Evolutionary conservation across 1,139 yeast genomes (phyloP), one percentile per base, ranked within the genome.

Genomic region (Insectozyma bohioensis): DNA sequence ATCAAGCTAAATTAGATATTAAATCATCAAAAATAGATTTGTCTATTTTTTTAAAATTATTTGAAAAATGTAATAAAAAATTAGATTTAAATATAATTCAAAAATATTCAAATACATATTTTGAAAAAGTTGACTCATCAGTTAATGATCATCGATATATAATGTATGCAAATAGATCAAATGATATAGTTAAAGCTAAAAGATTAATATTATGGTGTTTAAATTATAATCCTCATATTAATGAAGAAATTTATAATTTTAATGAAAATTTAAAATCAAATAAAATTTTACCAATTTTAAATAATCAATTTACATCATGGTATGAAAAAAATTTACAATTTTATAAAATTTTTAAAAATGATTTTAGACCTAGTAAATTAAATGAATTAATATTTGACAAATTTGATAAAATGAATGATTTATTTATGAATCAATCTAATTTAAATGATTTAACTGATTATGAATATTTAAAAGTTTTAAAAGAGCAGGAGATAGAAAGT

Each of bases 171-270:
- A 27, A 20, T 13, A 7, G 18, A 7, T 16, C 8, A 11, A 22
- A 41, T 15, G 63, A 59, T 37, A 49, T 61, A 15, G 51, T 54
- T 32, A 47, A 64, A 12, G 67, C 67, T 10, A 65, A 63, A 39
- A 44, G 75, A 28, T 51, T 68, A 12, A 41, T 70, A 12, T 40
- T 65, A 33, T 68, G 75, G 75, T 42, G 51, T 15, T 48, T 69
- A 32, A 56, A 64, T 41, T 54, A 56, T 37, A 65, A 65, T 34
- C 46, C 54, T 20, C 72, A 64, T 40, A 34, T 49, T 12, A 43
- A 44, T 13, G 52, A 52, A 25, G 28, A 30, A 16, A 31, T 64
- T 17, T 37, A 29, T 19, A 32, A 41, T 18, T 9, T 8, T 1
- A 28, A 30, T 2, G 33, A 32, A 16, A 24, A 34, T 6, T 27